phyloP scores from a whole-genome alignment of 495 filamentous ascomycete genomes.

The Viridothelium virens region DNA sequence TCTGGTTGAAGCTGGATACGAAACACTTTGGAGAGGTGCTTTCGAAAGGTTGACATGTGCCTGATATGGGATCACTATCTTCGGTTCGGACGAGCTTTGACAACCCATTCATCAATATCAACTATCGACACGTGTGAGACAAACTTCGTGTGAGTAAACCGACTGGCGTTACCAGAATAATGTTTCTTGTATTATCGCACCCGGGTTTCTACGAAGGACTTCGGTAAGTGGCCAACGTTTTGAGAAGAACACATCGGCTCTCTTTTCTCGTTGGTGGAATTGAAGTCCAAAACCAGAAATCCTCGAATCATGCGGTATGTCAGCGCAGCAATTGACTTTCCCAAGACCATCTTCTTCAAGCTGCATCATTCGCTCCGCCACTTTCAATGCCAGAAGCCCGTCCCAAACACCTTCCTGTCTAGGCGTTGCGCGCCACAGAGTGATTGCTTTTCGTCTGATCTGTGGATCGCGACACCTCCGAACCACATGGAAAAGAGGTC shows the following conservation, averaged over 20 bases:
- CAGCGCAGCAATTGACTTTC: conserved; percentile 19
- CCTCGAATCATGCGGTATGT: conserved; percentile 15
- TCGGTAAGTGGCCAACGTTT: background rate
- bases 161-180: background rate
- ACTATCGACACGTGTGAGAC: no score
- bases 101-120: no score
- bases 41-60: no score
- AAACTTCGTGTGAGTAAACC: no score
- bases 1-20: no score
- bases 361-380: conserved; percentile 48
- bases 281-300: conserved; percentile 1
- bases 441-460: conserved; percentile 49
- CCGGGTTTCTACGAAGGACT: background rate
- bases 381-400: conserved; percentile 46
- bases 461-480: conserved; percentile 51
- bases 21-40: no score
- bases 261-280: background rate
- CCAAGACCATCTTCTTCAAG: conserved; percentile 48
- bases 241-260: background rate
- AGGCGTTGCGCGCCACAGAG: conserved; percentile 44
- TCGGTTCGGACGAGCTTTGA: no score
- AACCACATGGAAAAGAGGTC: conserved; percentile 49
- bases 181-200: background rate
- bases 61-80: no score
- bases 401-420: conserved; percentile 60